phyloP scores from a whole-genome alignment of 805 yeast genomes.

The Saccharomycopsis guyanensis region DNA sequence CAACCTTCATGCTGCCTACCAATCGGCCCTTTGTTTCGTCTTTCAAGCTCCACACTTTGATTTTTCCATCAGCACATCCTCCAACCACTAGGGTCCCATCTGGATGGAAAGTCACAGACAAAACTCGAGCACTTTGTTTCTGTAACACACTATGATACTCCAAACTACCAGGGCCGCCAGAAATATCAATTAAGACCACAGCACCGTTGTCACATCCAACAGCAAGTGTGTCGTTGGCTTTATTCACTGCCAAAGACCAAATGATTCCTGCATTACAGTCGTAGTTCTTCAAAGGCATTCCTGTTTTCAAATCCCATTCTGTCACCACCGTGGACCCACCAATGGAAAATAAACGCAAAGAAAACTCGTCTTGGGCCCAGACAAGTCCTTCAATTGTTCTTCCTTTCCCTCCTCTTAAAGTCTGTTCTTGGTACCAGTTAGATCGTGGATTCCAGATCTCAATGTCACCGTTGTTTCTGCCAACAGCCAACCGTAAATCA shows the following conservation, averaged over 20 bases:
- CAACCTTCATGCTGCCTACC: constrained; percentile 84
- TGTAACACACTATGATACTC: constrained; percentile 72
- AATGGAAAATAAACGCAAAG: constrained; percentile 73
- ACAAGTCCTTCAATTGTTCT: constrained; percentile 84
- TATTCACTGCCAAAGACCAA: constrained; percentile 76
- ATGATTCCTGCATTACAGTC: constrained; percentile 91
- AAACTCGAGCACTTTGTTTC: constrained; percentile 75
- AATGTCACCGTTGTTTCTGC: constrained; percentile 88
- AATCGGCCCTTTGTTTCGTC: constrained; percentile 51
- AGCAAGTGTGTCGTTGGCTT: constrained; percentile 56
- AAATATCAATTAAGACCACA: constrained; percentile 73
- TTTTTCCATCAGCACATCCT: constrained; percentile 92
- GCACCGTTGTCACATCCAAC: constrained; percentile 96
- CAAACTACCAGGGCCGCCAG: constrained; percentile 77
- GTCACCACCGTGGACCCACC: constrained; percentile 90
- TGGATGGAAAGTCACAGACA: constrained; percentile 70
- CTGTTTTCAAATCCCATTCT: constrained; percentile 82
- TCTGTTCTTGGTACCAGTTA: constrained; percentile 72
- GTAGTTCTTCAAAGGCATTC: constrained; percentile 63
- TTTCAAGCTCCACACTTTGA: constrained; percentile 65
- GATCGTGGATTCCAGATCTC: constrained; percentile 90
- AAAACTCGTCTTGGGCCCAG: constrained; percentile 52
- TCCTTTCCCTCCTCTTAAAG: constrained; percentile 71
- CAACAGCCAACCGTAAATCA: constrained; percentile 77
- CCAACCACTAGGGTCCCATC: constrained; percentile 59